Conservation (phyloP, 495 filamentous ascomycete species). For the Xylaria cubensis region DNA sequence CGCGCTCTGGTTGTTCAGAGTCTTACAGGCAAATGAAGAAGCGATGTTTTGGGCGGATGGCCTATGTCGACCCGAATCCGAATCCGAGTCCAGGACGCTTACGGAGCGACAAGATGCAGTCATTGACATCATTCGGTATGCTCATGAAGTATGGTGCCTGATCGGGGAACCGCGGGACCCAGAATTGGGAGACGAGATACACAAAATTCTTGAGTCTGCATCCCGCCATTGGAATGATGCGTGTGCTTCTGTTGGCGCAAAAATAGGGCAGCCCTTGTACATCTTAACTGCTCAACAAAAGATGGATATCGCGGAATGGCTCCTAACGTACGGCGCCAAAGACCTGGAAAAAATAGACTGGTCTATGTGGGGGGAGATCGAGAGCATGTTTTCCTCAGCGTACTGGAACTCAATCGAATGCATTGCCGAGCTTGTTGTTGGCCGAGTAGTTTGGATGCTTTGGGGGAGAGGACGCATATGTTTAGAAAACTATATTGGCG, state of each 20-base stretch:
- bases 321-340: not conserved
- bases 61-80: not conserved
- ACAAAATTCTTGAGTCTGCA: not conserved
- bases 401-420: not conserved
- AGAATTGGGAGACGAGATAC: not conserved
- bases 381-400: not conserved
- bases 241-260: not conserved
- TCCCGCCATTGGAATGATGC: not conserved
- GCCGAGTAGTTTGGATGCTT: not conserved
- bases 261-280: not conserved
- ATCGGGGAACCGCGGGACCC: not conserved
- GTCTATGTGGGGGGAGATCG: not conserved
- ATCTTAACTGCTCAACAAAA: not conserved
- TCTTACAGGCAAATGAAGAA: not conserved
- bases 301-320: not conserved
- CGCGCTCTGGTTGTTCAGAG: not conserved
- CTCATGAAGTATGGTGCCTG: not conserved
- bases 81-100: not conserved
- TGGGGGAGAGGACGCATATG: not conserved
- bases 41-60: not conserved
- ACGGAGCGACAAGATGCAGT: not conserved
- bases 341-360: not conserved
- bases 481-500: not conserved
- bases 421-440: not conserved
- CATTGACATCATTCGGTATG: not conserved